phyloP scores from a whole-genome alignment of 495 filamentous ascomycete species.

The Melanomma pulvis-pyrius region DNA sequence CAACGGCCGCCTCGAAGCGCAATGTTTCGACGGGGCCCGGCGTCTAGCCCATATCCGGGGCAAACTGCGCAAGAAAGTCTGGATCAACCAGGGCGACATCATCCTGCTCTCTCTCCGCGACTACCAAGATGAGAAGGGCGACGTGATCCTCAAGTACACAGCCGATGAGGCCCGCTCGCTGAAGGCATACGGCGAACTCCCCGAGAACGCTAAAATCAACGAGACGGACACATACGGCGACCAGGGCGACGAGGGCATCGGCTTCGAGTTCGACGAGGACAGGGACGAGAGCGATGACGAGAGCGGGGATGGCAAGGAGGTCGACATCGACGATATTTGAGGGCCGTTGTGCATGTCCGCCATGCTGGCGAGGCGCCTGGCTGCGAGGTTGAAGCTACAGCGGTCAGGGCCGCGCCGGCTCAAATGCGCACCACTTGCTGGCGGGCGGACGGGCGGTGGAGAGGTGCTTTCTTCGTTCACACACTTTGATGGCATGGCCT shows the following conservation, averaged over 20 bases:
- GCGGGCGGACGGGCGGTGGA: constrained; percentile 32
- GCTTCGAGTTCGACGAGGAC: constrained; percentile 80
- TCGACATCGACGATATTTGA: constrained; percentile 78
- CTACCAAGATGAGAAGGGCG: constrained; percentile 98
- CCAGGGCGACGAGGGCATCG: constrained; percentile 74
- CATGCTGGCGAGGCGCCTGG: constrained; percentile 25
- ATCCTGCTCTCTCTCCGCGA: constrained; percentile 95
- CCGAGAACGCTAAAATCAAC: constrained; percentile 98
- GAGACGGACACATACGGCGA: constrained; percentile 91
- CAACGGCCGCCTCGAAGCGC: constrained; percentile 93
- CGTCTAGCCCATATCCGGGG: constrained; percentile 84
- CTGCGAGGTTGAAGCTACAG: neutral
- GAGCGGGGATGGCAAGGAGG: constrained; percentile 58
- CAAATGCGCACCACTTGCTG: constrained; percentile 34
- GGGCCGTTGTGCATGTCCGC: constrained; percentile 23
- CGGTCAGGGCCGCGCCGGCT: constrained; percentile 21
- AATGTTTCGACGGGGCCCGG: constrained; percentile 95
- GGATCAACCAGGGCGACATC: constrained; percentile 68
- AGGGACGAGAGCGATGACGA: constrained; percentile 42
- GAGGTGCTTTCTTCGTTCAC: neutral
- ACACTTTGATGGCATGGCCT: neutral
- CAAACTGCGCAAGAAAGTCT: constrained; percentile 95
- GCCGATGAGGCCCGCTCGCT: constrained; percentile 94
- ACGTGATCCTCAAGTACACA: constrained; percentile 98
- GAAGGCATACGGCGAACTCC: constrained; percentile 95